phyloP scores from a whole-genome alignment of 2,329 filamentous ascomycete genomes.

The Simplicillium aogashimaense region DNA sequence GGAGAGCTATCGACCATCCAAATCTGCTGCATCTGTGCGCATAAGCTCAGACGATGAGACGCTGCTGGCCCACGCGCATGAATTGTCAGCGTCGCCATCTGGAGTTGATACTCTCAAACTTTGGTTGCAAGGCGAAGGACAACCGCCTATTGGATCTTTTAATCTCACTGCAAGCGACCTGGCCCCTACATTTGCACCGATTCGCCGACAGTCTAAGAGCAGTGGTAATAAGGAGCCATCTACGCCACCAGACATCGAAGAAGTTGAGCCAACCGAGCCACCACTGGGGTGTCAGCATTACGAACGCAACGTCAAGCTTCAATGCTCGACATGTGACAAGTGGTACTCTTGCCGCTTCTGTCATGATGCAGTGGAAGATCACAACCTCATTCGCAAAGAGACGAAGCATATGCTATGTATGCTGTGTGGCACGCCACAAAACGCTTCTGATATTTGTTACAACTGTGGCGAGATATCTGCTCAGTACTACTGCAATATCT shows the following conservation, averaged over 20 bases:
- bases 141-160: slow-evolving; percentile 30
- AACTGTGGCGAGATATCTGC: slow-evolving; percentile 70
- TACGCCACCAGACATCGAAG: not conserved
- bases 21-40: slow-evolving; percentile 1
- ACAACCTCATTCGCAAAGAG: slow-evolving; percentile 67
- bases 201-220: slow-evolving; percentile 30
- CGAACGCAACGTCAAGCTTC: slow-evolving; percentile 88
- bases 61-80: slow-evolving; percentile 18
- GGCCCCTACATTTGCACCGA: slow-evolving; percentile 55
- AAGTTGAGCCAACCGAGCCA: slow-evolving; percentile 20
- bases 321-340: slow-evolving; percentile 78
- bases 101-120: slow-evolving; percentile 47
- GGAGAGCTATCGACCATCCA: slow-evolving; percentile 49
- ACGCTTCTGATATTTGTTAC: slow-evolving; percentile 66
- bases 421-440: slow-evolving; percentile 80
- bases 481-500: slow-evolving; percentile 87
- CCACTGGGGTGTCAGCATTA: slow-evolving; percentile 83
- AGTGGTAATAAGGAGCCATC: slow-evolving; percentile 31
- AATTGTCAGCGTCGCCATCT: slow-evolving; percentile 30
- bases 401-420: slow-evolving; percentile 98
- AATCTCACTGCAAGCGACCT: slow-evolving; percentile 50
- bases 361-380: slow-evolving; percentile 75
- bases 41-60: slow-evolving; percentile 8
- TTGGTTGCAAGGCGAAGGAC: slow-evolving; percentile 39
- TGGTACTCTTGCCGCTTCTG: slow-evolving; percentile 97